phyloP scores from a whole-genome alignment of 1,284 basidiomycete genomes.

The Ganoderma lingzhi region DNA sequence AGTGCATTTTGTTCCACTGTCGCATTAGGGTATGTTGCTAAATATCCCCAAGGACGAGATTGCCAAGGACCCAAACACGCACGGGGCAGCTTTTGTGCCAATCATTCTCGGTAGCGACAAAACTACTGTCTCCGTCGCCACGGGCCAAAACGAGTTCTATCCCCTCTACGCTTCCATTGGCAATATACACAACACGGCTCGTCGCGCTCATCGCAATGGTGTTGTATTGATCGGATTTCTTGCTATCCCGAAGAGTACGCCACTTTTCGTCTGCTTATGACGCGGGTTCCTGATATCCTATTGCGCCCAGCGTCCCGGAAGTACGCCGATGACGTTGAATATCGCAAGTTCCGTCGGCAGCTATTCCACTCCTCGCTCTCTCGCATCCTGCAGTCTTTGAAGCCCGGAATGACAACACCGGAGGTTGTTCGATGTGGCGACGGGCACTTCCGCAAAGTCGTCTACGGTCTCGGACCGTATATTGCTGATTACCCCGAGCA shows the following conservation, averaged over 20 bases:
- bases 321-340: neutral
- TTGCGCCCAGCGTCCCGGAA: slow-evolving; percentile 2
- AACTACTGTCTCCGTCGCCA: slow-evolving; percentile 34
- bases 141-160: slow-evolving; percentile 35
- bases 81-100: slow-evolving; percentile 30
- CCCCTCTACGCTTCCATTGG: slow-evolving; percentile 33
- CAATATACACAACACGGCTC: slow-evolving; percentile 30
- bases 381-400: slow-evolving; percentile 26
- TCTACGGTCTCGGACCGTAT: slow-evolving; percentile 41
- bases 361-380: slow-evolving; percentile 33
- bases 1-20: neutral
- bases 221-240: slow-evolving; percentile 33
- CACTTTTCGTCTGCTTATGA: neutral
- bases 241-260: slow-evolving; percentile 34
- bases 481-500: slow-evolving; percentile 44
- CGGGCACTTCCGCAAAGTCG: slow-evolving; percentile 31
- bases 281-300: neutral
- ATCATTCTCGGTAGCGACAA: slow-evolving; percentile 39
- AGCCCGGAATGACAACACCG: slow-evolving; percentile 32
- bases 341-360: slow-evolving; percentile 25
- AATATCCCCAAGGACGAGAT: neutral
- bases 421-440: slow-evolving; percentile 35
- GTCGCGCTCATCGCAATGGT: slow-evolving; percentile 31
- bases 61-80: neutral
- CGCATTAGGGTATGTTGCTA: too few species aligned